phyloP scores from a whole-genome alignment of 148 eudicot species.

The Agrostemma githago region DNA sequence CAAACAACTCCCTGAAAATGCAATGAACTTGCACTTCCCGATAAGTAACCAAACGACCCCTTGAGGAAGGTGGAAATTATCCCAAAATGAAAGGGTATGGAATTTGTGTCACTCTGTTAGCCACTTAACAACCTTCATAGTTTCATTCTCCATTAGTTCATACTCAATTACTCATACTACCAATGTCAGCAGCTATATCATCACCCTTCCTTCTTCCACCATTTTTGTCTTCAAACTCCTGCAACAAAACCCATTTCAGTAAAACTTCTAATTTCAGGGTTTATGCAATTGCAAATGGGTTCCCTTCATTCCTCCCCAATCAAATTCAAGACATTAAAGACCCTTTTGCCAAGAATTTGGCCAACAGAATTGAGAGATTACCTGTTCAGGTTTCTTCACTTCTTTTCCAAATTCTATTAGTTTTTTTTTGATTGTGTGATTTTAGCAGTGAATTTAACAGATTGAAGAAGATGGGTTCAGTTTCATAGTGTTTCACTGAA shows the following conservation, averaged over 20 bases:
- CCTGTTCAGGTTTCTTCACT: constrained; percentile 55
- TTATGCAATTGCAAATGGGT: constrained; percentile 37
- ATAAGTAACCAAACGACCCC: too few relatives aligned
- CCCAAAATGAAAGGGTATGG: too few relatives aligned
- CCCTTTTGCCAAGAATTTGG: constrained; percentile 67
- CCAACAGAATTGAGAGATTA: constrained; percentile 59
- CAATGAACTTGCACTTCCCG: too few relatives aligned
- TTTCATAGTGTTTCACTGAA: neutral
- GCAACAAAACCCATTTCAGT: constrained; percentile 9
- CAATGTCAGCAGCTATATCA: constrained; percentile 15
- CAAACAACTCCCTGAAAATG: too few relatives aligned
- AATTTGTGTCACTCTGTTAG: neutral
- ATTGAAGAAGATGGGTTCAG: neutral
- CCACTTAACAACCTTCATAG: neutral
- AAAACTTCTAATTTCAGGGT: constrained; percentile 21
- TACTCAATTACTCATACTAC: too few relatives aligned
- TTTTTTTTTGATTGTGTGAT: neutral
- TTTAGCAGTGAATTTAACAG: neutral
- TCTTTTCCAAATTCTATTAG: neutral
- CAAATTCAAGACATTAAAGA: constrained; percentile 56
- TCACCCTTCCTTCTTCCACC: constrained; percentile 1
- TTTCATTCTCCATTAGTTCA: too few relatives aligned
- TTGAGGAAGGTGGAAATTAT: too few relatives aligned
- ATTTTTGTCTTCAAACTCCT: neutral
- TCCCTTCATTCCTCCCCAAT: constrained; percentile 73